Evolutionary conservation across 2,329 filamentous ascomycete genomes (phyloP), one percentile per base, ranked within the genome.

Genomic region (Calycina marina): DNA sequence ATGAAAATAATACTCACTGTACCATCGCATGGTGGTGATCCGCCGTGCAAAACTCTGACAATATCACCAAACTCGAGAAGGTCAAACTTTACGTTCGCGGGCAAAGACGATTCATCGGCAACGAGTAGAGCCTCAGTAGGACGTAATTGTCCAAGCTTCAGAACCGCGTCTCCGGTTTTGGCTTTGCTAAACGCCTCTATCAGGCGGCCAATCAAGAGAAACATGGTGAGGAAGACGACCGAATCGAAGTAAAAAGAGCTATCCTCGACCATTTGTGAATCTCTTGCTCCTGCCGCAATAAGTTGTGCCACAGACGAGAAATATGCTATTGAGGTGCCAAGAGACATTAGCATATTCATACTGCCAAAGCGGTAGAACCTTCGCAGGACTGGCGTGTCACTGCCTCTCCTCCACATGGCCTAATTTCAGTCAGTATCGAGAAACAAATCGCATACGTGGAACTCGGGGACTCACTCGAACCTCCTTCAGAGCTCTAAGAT

Each of bases 321-420:
- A 52, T 93, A 93, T 2, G 86, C 86, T 38, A 94, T 83, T 2
- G 73, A 78, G 0, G 86, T 93, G 4, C 85, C 86, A 2, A 93
- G 65, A 5, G 80, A 90, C 56, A 94, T 86, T 38, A 94, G 67
- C 60, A 92, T 78, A 51, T 93, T 93, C 86, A 94, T 94, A 59
- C 85, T 93, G 6, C 86, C 86, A 48, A 94, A 94, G n/a, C 80
- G 75, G 53, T 85, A 84, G 49, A 94, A 86, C 10, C 86, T 67
- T 44, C 77, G 69, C 11, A 81, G 46, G 4, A 92, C 52, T 0
- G 83, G 80, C 1, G 77, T 77, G 22, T 67, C 71, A 50, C 83
- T 93, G 16, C 73, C 70, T 2, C 61, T 72, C 14, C 78, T 68
- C 86, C 86, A 94, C 40, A 93, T 62, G 0, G 74, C 66, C 39